phyloP scores from a whole-genome alignment of 2,329 filamentous ascomycete species.

The Hymenoscyphus repandus region DNA sequence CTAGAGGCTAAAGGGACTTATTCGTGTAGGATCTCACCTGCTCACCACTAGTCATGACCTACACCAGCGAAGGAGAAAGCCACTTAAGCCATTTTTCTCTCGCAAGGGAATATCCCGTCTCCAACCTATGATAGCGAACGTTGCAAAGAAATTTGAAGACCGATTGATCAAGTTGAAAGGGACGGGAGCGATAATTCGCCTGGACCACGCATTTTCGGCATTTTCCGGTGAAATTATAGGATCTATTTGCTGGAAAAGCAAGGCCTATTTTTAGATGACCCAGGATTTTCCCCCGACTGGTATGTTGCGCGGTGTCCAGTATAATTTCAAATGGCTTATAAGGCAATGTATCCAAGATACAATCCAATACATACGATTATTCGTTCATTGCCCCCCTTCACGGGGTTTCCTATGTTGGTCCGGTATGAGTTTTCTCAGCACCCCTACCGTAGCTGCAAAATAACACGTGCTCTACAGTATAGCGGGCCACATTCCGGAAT shows the following conservation, averaged over 20 bases:
- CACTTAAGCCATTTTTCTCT: neutral
- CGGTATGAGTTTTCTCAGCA: too few species aligned
- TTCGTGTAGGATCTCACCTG: neutral
- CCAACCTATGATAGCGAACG: neutral
- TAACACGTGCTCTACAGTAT: too few species aligned
- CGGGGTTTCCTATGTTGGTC: too few species aligned
- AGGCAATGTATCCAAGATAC: too few species aligned
- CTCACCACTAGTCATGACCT: neutral
- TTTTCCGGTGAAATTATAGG: neutral
- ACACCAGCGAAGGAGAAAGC: neutral
- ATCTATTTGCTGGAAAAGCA: neutral
- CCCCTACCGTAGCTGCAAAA: too few species aligned
- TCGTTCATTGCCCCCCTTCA: too few species aligned
- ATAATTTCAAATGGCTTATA: too few species aligned
- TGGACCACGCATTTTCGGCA: neutral
- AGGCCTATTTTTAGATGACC: neutral
- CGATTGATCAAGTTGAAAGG: neutral
- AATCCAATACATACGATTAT: too few species aligned
- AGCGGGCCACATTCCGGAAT: too few species aligned
- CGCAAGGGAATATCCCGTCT: neutral
- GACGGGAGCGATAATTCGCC: neutral
- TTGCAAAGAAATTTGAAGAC: neutral
- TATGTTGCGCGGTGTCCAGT: too few species aligned
- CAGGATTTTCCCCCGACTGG: neutral
- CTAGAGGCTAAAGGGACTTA: neutral